Evolutionary conservation across 768 basidiomycete species (phyloP).

Genomic region (Boletus tomentosulus): DNA sequence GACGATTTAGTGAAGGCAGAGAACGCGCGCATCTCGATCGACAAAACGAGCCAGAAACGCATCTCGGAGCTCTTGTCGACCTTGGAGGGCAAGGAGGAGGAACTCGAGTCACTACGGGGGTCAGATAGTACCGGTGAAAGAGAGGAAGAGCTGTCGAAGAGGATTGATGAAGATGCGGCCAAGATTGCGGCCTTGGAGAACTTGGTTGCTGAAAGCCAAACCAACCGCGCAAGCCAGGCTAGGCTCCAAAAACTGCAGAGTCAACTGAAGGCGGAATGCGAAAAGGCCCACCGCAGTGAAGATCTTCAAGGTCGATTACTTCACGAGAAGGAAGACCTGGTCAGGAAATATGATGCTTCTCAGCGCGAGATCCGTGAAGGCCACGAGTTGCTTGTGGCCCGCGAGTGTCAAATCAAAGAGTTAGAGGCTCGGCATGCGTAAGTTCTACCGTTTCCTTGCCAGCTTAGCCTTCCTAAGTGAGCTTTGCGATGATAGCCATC

Average conservation of each 20-base stretch:
- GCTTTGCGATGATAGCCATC: slow-evolving; percentile 12
- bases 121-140: slow-evolving; percentile 41
- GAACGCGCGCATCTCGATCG: slow-evolving; percentile 56
- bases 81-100: slow-evolving; percentile 58
- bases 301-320: slow-evolving; percentile 42
- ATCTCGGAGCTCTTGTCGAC: slow-evolving; percentile 40
- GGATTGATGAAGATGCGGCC: slow-evolving; percentile 71
- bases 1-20: slow-evolving; percentile 47
- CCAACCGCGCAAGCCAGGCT: slow-evolving; percentile 27
- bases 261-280: slow-evolving; percentile 41
- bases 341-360: slow-evolving; percentile 40
- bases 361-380: slow-evolving; percentile 31
- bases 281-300: slow-evolving; percentile 39
- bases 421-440: slow-evolving; percentile 27
- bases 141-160: slow-evolving; percentile 57
- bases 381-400: slow-evolving; percentile 15
- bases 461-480: not conserved
- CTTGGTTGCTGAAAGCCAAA: slow-evolving; percentile 40
- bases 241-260: slow-evolving; percentile 39
- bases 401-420: slow-evolving; percentile 22
- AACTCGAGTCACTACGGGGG: slow-evolving; percentile 44
- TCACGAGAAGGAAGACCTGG: slow-evolving; percentile 50
- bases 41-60: slow-evolving; percentile 43
- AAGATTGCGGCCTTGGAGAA: slow-evolving; percentile 57
- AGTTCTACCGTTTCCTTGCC: slow-evolving; percentile 5